These are phyloP conservation scores for Aureobasidium mangrovei DNA, from an alignment of 2,329 filamentous ascomycete species.

Conservation along the genomic window DNA sequence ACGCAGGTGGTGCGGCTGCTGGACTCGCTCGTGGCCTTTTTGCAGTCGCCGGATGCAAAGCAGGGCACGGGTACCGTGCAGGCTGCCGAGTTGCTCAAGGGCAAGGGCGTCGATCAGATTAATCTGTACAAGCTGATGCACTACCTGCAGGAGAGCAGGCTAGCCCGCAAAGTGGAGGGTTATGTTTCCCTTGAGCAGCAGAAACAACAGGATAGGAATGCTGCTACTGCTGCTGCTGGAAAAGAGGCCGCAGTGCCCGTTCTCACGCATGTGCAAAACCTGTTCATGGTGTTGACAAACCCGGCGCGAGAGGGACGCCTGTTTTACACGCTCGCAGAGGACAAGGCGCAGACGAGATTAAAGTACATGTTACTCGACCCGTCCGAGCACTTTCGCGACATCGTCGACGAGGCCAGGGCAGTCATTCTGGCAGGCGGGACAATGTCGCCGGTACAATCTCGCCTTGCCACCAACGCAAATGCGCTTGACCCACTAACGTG, in stretches of 20 bases:
- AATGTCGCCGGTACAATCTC: conserved; percentile 65
- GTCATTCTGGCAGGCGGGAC: conserved; percentile 90
- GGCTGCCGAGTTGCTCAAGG: conserved; percentile 62
- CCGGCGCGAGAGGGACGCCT: conserved; percentile 60
- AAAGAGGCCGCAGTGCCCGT: conserved; percentile 40
- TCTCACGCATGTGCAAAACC: conserved; percentile 55
- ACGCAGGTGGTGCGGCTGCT: conserved; percentile 78
- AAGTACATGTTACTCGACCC: conserved; percentile 87
- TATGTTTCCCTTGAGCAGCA: conserved; percentile 55
- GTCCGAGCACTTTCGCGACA: conserved; percentile 79
- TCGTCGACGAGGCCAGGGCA: conserved; percentile 74
- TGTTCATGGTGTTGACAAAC: conserved; percentile 78
- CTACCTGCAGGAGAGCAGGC: conserved; percentile 84
- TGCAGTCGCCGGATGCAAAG: conserved; percentile 44
- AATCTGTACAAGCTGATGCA: conserved; percentile 81
- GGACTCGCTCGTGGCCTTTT: conserved; percentile 64
- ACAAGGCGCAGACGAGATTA: conserved; percentile 36
- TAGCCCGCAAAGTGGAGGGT: conserved; percentile 89
- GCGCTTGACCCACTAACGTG: not conserved
- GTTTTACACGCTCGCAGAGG: conserved; percentile 46
- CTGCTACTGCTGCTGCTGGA: not conserved
- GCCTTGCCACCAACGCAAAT: not conserved
- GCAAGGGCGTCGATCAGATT: conserved; percentile 88
- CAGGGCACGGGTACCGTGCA: conserved; percentile 59
- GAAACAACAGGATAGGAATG: conserved; percentile 10